These are phyloP conservation scores for Nymphaea colorata DNA, from an alignment of 164 flowering plant species.

Conservation along the genomic window DNA sequence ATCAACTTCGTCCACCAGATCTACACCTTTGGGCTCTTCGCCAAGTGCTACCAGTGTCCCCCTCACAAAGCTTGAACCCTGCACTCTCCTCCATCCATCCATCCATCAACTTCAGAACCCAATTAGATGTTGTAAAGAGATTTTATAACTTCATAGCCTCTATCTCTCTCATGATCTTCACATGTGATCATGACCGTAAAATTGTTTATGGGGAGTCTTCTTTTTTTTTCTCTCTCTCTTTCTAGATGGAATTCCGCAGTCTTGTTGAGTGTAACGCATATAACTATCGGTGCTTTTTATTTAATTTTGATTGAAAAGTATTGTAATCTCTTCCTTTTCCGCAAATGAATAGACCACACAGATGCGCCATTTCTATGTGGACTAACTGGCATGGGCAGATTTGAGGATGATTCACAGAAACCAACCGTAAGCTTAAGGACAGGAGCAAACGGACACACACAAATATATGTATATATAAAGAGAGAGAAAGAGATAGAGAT, in stretches of 20 bases:
- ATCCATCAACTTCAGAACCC: not conserved
- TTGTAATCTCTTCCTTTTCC: not conserved
- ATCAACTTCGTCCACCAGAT: conserved; percentile 59
- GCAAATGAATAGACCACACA: no score
- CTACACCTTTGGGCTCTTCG: conserved; percentile 52
- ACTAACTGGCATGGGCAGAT: no score
- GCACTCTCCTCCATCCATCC: not conserved
- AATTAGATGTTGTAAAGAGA: conserved; percentile 1
- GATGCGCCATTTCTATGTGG: no score
- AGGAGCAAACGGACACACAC: no score
- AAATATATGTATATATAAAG: no score
- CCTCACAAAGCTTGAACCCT: conserved; percentile 14
- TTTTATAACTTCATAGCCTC: not conserved
- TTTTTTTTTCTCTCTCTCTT: not conserved
- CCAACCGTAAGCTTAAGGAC: no score
- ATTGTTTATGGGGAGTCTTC: not conserved
- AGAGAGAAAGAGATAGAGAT: no score
- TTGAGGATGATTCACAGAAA: no score
- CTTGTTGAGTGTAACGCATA: not conserved
- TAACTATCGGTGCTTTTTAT: not conserved
- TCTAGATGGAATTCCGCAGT: not conserved
- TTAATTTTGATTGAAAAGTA: not conserved
- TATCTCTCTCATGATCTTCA: not conserved
- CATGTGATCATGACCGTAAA: no score
- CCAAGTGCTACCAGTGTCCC: conserved; percentile 71